These are phyloP conservation scores for Arthrocladium fulminans DNA, from an alignment of 2,329 filamentous ascomycete species.

Conservation along the genomic window DNA sequence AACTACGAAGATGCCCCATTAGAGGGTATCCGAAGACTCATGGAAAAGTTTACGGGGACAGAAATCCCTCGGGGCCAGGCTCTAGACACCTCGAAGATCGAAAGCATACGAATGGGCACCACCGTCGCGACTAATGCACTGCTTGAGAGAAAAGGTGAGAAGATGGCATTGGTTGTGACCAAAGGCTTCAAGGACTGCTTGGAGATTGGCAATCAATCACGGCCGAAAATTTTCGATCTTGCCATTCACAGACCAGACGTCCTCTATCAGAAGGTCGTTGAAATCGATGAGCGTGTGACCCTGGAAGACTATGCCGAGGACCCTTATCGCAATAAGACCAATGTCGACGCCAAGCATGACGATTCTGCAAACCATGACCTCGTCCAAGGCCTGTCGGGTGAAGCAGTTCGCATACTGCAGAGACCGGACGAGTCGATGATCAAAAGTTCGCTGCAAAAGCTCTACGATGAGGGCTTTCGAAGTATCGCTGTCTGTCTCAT, in stretches of 20 bases:
- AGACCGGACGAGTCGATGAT: slow-evolving; percentile 47
- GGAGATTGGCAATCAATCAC: slow-evolving; percentile 80
- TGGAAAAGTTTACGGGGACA: slow-evolving; percentile 64
- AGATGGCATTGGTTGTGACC: slow-evolving; percentile 78
- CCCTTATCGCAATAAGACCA: slow-evolving; percentile 54
- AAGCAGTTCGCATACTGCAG: slow-evolving; percentile 61
- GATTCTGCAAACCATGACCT: slow-evolving; percentile 36
- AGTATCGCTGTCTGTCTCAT: slow-evolving; percentile 86
- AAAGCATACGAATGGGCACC: slow-evolving; percentile 91
- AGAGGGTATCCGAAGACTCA: slow-evolving; percentile 79
- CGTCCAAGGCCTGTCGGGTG: slow-evolving; percentile 63
- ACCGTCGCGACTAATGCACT: slow-evolving; percentile 90
- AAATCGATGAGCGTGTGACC: slow-evolving; percentile 83
- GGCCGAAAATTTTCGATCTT: slow-evolving; percentile 84
- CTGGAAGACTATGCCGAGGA: slow-evolving; percentile 89
- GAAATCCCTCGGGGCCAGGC: slow-evolving; percentile 72
- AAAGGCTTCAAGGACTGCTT: slow-evolving; percentile 82
- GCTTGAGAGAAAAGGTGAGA: slow-evolving; percentile 81
- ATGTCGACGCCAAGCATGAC: slow-evolving; percentile 43
- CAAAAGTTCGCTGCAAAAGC: slow-evolving; percentile 53
- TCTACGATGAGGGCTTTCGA: slow-evolving; percentile 62
- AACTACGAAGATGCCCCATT: slow-evolving; percentile 89
- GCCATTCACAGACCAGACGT: slow-evolving; percentile 81
- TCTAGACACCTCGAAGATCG: slow-evolving; percentile 73
- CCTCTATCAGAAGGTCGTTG: slow-evolving; percentile 74